phyloP scores from a whole-genome alignment of 2,329 filamentous ascomycete species.

The Colletotrichum trifolii region DNA sequence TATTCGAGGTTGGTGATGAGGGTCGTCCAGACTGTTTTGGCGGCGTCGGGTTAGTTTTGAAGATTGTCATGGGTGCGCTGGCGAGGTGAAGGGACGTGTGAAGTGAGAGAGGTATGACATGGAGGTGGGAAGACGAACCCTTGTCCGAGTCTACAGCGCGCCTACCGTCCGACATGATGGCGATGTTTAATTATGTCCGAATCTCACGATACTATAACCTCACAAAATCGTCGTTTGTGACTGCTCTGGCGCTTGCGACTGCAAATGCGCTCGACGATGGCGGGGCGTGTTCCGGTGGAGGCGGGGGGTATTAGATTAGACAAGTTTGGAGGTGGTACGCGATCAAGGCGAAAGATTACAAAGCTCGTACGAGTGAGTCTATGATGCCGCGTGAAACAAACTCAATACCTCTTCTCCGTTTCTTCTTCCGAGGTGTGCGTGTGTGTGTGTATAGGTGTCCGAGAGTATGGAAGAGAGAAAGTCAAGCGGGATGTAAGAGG shows the following conservation, averaged over 20 bases:
- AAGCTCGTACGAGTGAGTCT: no score
- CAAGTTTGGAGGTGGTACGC: neutral
- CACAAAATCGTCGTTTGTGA: neutral
- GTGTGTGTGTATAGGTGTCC: no score
- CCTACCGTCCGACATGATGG: conserved; percentile 38
- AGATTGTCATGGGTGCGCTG: neutral
- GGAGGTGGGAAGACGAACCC: conserved; percentile 41
- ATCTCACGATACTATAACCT: no score
- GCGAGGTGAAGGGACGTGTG: neutral
- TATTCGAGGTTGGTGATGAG: conserved; percentile 88
- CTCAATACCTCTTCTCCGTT: no score
- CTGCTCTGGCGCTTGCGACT: neutral
- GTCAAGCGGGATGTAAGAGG: no score
- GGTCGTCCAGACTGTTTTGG: conserved; percentile 79
- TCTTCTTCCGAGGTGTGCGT: no score
- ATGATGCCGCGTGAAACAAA: no score
- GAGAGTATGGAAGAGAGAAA: no score
- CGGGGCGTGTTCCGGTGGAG: conserved; percentile 35
- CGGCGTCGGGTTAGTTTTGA: neutral
- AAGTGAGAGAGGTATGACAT: neutral
- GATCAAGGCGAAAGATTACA: neutral
- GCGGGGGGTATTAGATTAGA: conserved; percentile 27
- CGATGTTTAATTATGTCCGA: conserved; percentile 2
- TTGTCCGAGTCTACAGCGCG: conserved; percentile 53
- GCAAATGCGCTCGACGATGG: conserved; percentile 5